Conservation (phyloP, 2,329 filamentous ascomycete genomes). For the Tolypocladium ovalisporum region DNA sequence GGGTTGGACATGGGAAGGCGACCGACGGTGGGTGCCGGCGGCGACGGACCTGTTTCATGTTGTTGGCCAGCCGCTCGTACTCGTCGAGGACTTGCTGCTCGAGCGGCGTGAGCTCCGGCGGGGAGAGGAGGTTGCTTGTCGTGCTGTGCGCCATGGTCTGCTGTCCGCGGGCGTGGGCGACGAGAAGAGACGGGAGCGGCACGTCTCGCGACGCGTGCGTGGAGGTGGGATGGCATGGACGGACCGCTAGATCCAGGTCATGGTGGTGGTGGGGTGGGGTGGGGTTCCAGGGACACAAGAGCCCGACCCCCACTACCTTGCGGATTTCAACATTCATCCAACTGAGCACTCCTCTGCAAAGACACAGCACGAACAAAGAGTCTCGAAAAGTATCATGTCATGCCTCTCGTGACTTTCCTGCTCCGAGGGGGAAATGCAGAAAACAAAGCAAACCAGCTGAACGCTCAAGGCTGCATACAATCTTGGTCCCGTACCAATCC, state of each 20-base stretch:
- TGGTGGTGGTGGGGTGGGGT: not conserved
- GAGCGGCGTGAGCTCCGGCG: constrained; percentile 58
- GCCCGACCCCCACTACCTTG: not conserved
- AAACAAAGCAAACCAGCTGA: constrained; percentile 1
- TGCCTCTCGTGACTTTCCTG: constrained; percentile 5
- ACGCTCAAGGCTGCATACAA: constrained; percentile 4
- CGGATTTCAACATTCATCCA: not conserved
- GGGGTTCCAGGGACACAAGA: not conserved
- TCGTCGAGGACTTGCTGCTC: constrained; percentile 95
- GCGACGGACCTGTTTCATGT: constrained; percentile 70
- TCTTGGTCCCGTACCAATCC: constrained; percentile 1
- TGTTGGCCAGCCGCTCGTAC: constrained; percentile 76
- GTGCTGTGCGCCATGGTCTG: constrained; percentile 8
- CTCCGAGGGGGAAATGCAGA: constrained; percentile 1
- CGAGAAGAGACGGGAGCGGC: not conserved
- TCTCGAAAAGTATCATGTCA: not conserved
- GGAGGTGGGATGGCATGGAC: not conserved
- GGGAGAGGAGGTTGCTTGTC: constrained; percentile 20
- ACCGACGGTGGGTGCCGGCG: not conserved
- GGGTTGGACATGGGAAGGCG: no score
- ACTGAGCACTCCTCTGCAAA: no score
- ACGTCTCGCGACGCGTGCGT: not conserved
- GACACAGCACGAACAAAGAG: no score
- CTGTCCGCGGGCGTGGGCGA: not conserved
- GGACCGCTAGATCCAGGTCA: not conserved